Evolutionary conservation across 148 eudicot genomes (phyloP).

Genomic region (Silene uniflora): DNA sequence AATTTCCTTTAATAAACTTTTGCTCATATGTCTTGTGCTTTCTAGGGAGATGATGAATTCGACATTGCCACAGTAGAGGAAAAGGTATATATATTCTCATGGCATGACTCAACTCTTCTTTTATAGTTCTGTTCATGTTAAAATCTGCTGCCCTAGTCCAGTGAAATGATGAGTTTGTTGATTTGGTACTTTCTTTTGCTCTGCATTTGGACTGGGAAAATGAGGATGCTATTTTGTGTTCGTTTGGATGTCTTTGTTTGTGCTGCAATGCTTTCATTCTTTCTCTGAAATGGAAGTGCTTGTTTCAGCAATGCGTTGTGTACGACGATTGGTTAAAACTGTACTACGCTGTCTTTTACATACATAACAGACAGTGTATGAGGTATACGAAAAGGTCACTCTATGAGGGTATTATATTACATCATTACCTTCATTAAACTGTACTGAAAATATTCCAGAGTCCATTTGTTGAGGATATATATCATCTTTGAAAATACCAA

Average conservation of each 20-base stretch:
- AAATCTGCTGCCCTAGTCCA: background rate
- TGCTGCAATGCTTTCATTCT: background rate
- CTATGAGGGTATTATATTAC: background rate
- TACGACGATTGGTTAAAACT: background rate
- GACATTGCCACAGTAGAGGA: constrained; percentile 61
- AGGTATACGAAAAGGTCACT: background rate
- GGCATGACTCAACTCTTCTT: background rate
- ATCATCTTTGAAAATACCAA: no score
- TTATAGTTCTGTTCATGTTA: background rate
- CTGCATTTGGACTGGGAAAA: background rate
- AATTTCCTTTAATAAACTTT: constrained; percentile 2
- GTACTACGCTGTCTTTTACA: background rate
- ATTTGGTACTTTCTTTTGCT: background rate
- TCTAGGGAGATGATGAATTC: constrained; percentile 88
- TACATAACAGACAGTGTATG: background rate
- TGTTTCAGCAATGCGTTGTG: background rate
- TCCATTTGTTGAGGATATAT: background rate
- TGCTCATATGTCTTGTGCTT: constrained; percentile 26
- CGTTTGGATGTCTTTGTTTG: background rate
- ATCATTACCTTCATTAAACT: background rate
- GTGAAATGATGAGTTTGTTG: background rate
- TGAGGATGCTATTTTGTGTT: background rate
- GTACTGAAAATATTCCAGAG: background rate
- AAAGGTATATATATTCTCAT: constrained; percentile 37
- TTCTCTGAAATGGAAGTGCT: background rate